These are phyloP conservation scores for Zygosaccharomyces lentus DNA, from an alignment of 805 yeast species.

Conservation along the genomic window DNA sequence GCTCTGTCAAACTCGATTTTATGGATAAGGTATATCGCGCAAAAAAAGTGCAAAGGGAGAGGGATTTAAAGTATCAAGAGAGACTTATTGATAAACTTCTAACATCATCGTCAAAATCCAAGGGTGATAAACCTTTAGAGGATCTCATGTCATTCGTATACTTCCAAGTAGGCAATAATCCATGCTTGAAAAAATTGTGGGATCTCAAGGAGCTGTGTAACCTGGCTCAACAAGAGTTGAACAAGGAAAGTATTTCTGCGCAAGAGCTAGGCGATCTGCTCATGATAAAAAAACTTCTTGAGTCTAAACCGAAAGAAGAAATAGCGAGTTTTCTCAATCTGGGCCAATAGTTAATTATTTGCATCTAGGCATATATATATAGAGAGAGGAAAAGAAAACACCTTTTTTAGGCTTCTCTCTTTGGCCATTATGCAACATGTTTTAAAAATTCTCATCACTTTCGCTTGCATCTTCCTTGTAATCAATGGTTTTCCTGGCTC, in stretches of 20 bases:
- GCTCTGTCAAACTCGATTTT: slow-evolving; percentile 28
- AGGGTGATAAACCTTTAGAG: slow-evolving; percentile 1
- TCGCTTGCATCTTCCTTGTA: slow-evolving; percentile 36
- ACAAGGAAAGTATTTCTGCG: slow-evolving; percentile 8
- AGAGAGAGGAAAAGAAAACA: not conserved
- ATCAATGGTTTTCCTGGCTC: slow-evolving; percentile 35
- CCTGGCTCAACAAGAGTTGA: slow-evolving; percentile 35
- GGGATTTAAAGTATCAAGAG: slow-evolving; percentile 32
- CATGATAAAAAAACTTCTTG: slow-evolving; percentile 56
- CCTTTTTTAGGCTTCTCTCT: not conserved
- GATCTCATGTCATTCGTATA: slow-evolving; percentile 33
- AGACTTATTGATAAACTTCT: slow-evolving; percentile 34
- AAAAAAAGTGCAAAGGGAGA: slow-evolving; percentile 41
- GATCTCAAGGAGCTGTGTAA: slow-evolving; percentile 48
- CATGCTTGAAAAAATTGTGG: slow-evolving; percentile 32
- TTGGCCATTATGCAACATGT: not conserved
- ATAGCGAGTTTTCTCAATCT: slow-evolving; percentile 53
- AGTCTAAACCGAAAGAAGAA: slow-evolving; percentile 64
- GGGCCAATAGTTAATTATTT: slow-evolving; percentile 4
- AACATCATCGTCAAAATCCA: slow-evolving; percentile 20
- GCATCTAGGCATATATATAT: not conserved
- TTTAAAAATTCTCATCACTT: slow-evolving; percentile 27
- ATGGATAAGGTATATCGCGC: slow-evolving; percentile 28
- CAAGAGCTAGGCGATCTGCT: slow-evolving; percentile 50
- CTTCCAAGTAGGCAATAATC: slow-evolving; percentile 34